phyloP scores from a whole-genome alignment of 192 early-diverging fungal species.

The Backusella circina region DNA sequence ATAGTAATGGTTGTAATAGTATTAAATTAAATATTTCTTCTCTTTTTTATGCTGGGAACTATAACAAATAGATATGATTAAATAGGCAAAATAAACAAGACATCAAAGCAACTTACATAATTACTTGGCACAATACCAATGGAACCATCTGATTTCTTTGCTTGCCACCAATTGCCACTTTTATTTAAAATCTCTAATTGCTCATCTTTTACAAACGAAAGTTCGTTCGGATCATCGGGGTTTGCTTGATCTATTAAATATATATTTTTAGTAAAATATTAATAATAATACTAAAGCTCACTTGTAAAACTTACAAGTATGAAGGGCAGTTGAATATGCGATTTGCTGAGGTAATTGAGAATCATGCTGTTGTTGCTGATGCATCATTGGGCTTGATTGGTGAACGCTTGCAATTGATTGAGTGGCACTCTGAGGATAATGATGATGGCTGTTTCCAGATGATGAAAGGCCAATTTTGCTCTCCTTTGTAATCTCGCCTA shows the following conservation, averaged over 20 bases:
- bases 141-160: slow-evolving; percentile 72
- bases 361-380: not conserved
- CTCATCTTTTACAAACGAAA: slow-evolving; percentile 87
- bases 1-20: not conserved
- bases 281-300: not conserved
- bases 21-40: not conserved
- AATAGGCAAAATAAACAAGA: not conserved
- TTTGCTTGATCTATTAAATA: slow-evolving; percentile 71
- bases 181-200: slow-evolving; percentile 82
- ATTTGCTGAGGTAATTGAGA: not conserved
- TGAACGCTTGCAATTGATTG: not conserved
- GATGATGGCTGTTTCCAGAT: not conserved
- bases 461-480: slow-evolving; percentile 1
- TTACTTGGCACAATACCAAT: slow-evolving; percentile 90
- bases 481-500: not conserved
- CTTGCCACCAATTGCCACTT: slow-evolving; percentile 98
- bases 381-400: not conserved
- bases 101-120: slow-evolving; percentile 45
- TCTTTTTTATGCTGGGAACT: not conserved
- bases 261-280: not conserved
- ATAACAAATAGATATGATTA: not conserved
- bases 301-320: slow-evolving; percentile 48
- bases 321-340: slow-evolving; percentile 56
- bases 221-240: slow-evolving; percentile 86
- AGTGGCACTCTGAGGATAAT: not conserved